These are phyloP conservation scores for Rhizopus delemar DNA, from an alignment of 371 early-diverging fungal species.

Conservation along the genomic window DNA sequence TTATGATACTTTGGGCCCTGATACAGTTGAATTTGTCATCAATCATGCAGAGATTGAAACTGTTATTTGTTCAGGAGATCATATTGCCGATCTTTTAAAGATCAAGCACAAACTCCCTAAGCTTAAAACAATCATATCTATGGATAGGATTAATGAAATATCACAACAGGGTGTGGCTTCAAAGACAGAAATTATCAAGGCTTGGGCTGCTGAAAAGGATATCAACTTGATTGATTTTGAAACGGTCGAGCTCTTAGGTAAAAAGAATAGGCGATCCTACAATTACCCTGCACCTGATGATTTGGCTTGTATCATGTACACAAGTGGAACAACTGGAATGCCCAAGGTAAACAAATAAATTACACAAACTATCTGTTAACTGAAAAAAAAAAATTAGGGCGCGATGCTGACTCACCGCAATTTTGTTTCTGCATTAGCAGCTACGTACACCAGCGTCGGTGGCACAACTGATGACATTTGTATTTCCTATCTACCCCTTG, in stretches of 20 bases:
- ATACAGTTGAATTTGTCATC: slow-evolving; percentile 64
- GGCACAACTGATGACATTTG: slow-evolving; percentile 34
- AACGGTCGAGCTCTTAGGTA: slow-evolving; percentile 65
- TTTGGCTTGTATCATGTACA: slow-evolving; percentile 94
- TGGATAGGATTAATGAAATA: slow-evolving; percentile 63
- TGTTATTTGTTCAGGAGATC: slow-evolving; percentile 68
- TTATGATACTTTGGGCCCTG: slow-evolving; percentile 91
- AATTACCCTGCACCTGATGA: slow-evolving; percentile 55
- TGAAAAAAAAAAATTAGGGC: slow-evolving; percentile 33
- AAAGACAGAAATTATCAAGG: slow-evolving; percentile 39
- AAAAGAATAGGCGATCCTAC: slow-evolving; percentile 36
- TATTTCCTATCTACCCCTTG: slow-evolving; percentile 84
- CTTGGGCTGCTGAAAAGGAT: slow-evolving; percentile 55
- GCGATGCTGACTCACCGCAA: slow-evolving; percentile 59
- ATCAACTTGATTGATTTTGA: slow-evolving; percentile 56
- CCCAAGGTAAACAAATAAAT: slow-evolving; percentile 53
- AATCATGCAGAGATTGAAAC: slow-evolving; percentile 69
- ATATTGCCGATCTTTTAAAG: slow-evolving; percentile 59
- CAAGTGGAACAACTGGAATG: slow-evolving; percentile 87
- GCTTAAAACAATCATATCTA: slow-evolving; percentile 72
- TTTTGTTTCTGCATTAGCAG: slow-evolving; percentile 41
- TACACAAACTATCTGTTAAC: background rate
- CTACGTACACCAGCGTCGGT: slow-evolving; percentile 14
- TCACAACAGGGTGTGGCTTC: slow-evolving; percentile 39
- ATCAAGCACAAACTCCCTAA: slow-evolving; percentile 48